Evolutionary conservation across 768 basidiomycete species (phyloP), one percentile per base, ranked within the genome.

Genomic region (Boletus rufocinnamomeus): DNA sequence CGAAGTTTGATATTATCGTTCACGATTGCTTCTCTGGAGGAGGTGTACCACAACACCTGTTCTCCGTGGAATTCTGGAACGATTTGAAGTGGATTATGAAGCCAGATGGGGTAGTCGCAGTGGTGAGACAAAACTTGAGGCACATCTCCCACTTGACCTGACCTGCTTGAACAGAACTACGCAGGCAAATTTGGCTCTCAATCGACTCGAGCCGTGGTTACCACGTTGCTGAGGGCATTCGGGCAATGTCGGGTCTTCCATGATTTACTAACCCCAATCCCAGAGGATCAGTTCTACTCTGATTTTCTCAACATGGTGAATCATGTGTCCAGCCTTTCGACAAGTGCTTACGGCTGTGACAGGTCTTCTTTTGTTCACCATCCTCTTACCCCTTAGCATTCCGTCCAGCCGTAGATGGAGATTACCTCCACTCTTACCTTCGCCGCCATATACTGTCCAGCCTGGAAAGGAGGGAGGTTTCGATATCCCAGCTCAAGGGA

Each of bases 21-120:
- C 96, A 98, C 63, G 95, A 96, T 66, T 92, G 91, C 67, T 98
- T 97, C 71, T 93, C 94, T 10, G 96, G 95, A 10, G 96, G 96
- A 4, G 85, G 84, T n/a, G 86, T 98, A 3, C 94, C 96, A 0
- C 77, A 85, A 38, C 88, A 93, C 66, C 75, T 98, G 52, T 98
- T 89, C 74, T 91, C 94, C 0, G 41, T 82, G 32, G 87, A 95
- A 63, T 95, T 95, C 69, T 96, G 93, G 91, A 63, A 78, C 25
- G 85, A 86, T 53, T 68, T 96, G 52, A 87, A 83, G 64, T 66
- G 71, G 2, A 69, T 87, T 21, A 81, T 96, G 72, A 78, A 82
- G 14, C 77, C 82, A 4, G 84, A 91, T 48, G 95, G 89, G 4
- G 77, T 95, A 17, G 71, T 96, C 16, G 93, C 86, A 21, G 86